These are phyloP conservation scores for Aspergillus baeticus DNA, from an alignment of 495 filamentous ascomycete genomes.

Conservation along the genomic window DNA sequence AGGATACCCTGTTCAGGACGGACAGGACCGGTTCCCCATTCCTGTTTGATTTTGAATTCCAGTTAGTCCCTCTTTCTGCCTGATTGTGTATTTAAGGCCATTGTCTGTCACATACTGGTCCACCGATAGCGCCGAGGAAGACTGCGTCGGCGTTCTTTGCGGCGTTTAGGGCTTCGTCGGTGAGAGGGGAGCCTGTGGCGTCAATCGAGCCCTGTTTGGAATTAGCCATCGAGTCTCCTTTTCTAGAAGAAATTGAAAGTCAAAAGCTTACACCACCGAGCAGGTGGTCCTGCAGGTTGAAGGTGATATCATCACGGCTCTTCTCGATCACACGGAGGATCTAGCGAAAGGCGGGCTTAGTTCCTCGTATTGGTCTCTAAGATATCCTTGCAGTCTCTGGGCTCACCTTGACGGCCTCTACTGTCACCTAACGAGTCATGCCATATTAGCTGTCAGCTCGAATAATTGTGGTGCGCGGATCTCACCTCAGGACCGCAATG, in stretches of 20 bases:
- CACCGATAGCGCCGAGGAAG: constrained; percentile 91
- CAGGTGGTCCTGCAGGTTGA: constrained; percentile 90
- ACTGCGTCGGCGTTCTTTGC: constrained; percentile 91
- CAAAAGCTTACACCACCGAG: constrained; percentile 80
- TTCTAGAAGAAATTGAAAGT: not conserved
- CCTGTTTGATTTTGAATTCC: constrained; percentile 32
- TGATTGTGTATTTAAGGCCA: not conserved
- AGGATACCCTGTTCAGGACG: constrained; percentile 96
- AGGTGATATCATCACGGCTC: constrained; percentile 62
- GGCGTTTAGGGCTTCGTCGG: constrained; percentile 78
- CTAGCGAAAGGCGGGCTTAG: constrained; percentile 21
- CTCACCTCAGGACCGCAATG: constrained; percentile 93
- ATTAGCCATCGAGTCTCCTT: not conserved
- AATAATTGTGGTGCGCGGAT: not conserved
- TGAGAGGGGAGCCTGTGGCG: constrained; percentile 71
- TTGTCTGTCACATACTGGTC: constrained; percentile 58
- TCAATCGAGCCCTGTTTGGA: constrained; percentile 72
- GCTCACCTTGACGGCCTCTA: constrained; percentile 81
- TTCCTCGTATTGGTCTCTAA: not conserved
- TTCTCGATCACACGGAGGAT: constrained; percentile 73
- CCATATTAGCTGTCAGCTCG: constrained; percentile 13
- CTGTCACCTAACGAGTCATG: constrained; percentile 46
- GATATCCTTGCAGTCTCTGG: too few species aligned
- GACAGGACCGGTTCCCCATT: constrained; percentile 92
- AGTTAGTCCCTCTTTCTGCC: constrained; percentile 1